A percentile compares a stretch with the other conserved stretches of the same genome.
Evolutionary conservation across 2,329 filamentous ascomycete species (phyloP).

Genomic region (Botryosphaeria dothidea): DNA sequence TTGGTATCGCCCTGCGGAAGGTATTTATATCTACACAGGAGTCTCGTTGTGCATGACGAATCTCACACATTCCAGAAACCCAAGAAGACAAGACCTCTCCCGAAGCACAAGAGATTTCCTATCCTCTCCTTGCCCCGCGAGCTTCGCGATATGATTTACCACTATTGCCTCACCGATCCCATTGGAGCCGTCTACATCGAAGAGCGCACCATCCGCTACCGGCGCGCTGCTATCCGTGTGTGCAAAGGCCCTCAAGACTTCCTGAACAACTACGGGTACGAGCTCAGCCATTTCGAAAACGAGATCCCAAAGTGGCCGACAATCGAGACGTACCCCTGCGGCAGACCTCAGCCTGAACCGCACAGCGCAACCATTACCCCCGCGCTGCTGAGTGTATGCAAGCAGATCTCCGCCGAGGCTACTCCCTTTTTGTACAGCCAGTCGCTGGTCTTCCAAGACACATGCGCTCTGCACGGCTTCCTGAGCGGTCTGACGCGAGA

Average conservation of each 20-base stretch:
- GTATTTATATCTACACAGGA: background rate
- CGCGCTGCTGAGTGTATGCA: constrained; percentile 31
- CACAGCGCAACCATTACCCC: constrained; percentile 23
- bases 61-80: background rate
- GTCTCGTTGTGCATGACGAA: no score
- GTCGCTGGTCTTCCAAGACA: constrained; percentile 29
- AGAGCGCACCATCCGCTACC: constrained; percentile 28
- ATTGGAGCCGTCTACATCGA: constrained; percentile 30
- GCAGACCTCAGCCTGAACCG: background rate
- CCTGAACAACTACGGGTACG: constrained; percentile 19
- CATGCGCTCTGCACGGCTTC: constrained; percentile 33
- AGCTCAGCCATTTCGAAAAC: background rate
- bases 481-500: constrained; percentile 32
- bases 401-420: constrained; percentile 32
- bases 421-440: constrained; percentile 32
- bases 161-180: constrained; percentile 28
- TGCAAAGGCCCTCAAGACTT: constrained; percentile 17
- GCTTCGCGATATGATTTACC: constrained; percentile 37
- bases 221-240: constrained; percentile 31
- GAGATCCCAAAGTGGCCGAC: background rate
- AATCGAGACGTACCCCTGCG: background rate
- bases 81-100: constrained; percentile 22
- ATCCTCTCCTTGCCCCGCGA: constrained; percentile 37
- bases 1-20: background rate
- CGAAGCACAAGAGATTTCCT: constrained; percentile 35